These are phyloP conservation scores for Sarocladium strictum DNA, from an alignment of 2,329 filamentous ascomycete genomes.

Conservation along the genomic window DNA sequence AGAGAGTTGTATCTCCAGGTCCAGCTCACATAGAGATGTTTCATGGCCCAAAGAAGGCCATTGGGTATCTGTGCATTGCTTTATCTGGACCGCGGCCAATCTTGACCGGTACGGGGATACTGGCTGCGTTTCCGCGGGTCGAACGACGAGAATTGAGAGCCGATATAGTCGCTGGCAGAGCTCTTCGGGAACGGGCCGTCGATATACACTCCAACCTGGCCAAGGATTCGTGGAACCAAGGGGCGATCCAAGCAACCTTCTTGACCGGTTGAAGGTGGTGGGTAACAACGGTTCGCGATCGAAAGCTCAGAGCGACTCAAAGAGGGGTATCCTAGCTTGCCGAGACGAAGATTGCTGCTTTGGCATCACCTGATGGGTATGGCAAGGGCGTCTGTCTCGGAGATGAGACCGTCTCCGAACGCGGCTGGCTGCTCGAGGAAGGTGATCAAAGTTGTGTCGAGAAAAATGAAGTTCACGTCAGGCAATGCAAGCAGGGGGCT, in stretches of 20 bases:
- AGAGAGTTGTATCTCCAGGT: neutral
- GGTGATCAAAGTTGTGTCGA: too few relatives aligned
- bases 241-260: neutral
- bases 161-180: neutral
- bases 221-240: neutral
- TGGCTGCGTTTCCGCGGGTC: neutral
- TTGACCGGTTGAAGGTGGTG: slow-evolving; percentile 1
- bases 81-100: neutral
- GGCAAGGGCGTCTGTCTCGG: neutral
- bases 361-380: neutral
- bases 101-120: neutral
- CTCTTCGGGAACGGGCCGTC: neutral
- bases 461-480: too few relatives aligned
- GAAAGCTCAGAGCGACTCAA: neutral
- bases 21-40: neutral
- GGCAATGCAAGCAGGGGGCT: too few relatives aligned
- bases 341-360: neutral
- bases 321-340: neutral
- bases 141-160: neutral
- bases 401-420: too few relatives aligned
- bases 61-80: neutral
- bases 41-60: neutral
- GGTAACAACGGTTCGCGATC: neutral
- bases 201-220: neutral
- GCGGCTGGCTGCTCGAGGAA: too few relatives aligned